Conservation (phyloP, 805 yeast species). For the Yamadazyma takamatsuzukensis region DNA sequence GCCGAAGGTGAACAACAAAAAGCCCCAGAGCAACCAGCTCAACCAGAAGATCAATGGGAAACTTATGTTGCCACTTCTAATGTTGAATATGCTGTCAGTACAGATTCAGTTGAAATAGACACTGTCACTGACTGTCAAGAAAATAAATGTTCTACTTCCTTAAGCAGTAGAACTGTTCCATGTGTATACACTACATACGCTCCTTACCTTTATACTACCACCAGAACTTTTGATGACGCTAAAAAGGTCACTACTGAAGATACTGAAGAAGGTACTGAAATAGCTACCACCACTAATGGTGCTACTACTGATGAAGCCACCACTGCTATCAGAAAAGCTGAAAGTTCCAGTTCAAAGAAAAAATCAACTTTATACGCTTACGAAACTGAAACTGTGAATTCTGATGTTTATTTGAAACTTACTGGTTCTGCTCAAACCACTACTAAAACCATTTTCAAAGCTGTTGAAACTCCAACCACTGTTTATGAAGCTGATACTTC, state of each 20-base stretch:
- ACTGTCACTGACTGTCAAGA: slow-evolving; percentile 15
- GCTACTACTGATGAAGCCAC: slow-evolving; percentile 1
- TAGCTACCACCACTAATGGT: background rate
- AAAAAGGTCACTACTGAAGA: too few species aligned
- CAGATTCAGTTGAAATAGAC: slow-evolving; percentile 12
- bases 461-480: slow-evolving; percentile 22
- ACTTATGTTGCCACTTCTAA: slow-evolving; percentile 16
- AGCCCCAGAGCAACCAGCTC: slow-evolving; percentile 3
- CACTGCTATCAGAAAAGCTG: too few species aligned
- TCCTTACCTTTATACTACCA: slow-evolving; percentile 11
- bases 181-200: slow-evolving; percentile 15
- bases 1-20: slow-evolving; percentile 9
- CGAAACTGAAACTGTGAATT: slow-evolving; percentile 19
- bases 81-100: slow-evolving; percentile 17
- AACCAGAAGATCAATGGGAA: too few species aligned
- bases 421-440: slow-evolving; percentile 24
- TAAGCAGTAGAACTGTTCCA: slow-evolving; percentile 9
- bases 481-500: slow-evolving; percentile 17
- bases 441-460: slow-evolving; percentile 23
- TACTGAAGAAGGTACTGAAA: slow-evolving; percentile 1
- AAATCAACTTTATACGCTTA: slow-evolving; percentile 14
- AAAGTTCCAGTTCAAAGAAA: background rate
- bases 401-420: slow-evolving; percentile 8
- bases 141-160: slow-evolving; percentile 11
- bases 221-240: too few species aligned